phyloP scores from a whole-genome alignment of 306 rosid species.

The Quercus mongolica region DNA sequence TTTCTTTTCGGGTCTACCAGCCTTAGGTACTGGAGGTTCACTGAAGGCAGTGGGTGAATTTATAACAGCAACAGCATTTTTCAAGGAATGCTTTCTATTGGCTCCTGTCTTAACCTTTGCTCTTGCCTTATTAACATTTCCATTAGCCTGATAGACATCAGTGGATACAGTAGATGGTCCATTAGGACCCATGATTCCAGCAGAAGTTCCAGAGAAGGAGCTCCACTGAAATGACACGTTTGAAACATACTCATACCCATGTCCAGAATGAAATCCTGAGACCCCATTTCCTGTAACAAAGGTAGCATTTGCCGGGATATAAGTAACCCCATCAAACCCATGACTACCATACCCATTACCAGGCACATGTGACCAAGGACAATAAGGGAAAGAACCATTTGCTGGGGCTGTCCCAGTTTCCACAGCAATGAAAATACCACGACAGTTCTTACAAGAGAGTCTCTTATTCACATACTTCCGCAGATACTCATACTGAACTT shows the following conservation, averaged over 20 bases:
- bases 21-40: slow-evolving; percentile 46
- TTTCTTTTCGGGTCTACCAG: slow-evolving; percentile 56
- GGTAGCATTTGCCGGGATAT: slow-evolving; percentile 62
- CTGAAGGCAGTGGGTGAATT: slow-evolving; percentile 41
- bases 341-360: slow-evolving; percentile 75
- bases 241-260: slow-evolving; percentile 69
- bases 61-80: slow-evolving; percentile 36
- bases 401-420: slow-evolving; percentile 95
- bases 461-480: slow-evolving; percentile 96
- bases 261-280: slow-evolving; percentile 60
- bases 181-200: slow-evolving; percentile 55
- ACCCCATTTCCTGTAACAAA: slow-evolving; percentile 67
- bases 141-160: slow-evolving; percentile 56
- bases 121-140: slow-evolving; percentile 54
- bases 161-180: slow-evolving; percentile 49
- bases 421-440: slow-evolving; percentile 78
- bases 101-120: slow-evolving; percentile 55
- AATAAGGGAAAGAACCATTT: slow-evolving; percentile 87
- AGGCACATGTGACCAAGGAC: slow-evolving; percentile 74
- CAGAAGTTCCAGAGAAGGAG: slow-evolving; percentile 45
- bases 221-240: slow-evolving; percentile 82
- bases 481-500: slow-evolving; percentile 96
- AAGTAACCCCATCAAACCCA: slow-evolving; percentile 72
- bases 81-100: slow-evolving; percentile 47
- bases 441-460: slow-evolving; percentile 96